Evolutionary conservation across 306 rosid species (phyloP).

Genomic region (Lathyrus oleraceus): DNA sequence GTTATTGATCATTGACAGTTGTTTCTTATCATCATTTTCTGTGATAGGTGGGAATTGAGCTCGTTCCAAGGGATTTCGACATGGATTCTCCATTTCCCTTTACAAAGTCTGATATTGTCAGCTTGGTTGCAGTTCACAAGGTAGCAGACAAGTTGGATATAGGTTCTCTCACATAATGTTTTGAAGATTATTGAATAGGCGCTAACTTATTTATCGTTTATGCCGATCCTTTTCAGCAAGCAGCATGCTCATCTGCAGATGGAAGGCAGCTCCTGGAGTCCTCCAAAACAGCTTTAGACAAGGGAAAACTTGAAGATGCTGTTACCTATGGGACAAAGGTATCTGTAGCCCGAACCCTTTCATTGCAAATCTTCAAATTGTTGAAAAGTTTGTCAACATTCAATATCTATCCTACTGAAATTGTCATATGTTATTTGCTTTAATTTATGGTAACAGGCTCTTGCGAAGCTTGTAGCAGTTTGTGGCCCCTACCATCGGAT

Average conservation of each 20-base stretch:
- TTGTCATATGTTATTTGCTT: slow-evolving; percentile 28
- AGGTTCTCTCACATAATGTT: slow-evolving; percentile 10
- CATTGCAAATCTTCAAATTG: slow-evolving; percentile 22
- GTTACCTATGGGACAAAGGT: slow-evolving; percentile 95
- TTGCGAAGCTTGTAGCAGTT: slow-evolving; percentile 91
- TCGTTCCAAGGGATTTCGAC: slow-evolving; percentile 91
- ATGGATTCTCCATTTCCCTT: slow-evolving; percentile 88
- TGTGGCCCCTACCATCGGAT: slow-evolving; percentile 98
- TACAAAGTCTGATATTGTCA: slow-evolving; percentile 73
- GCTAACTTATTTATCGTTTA: slow-evolving; percentile 33
- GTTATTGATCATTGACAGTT: slow-evolving; percentile 28
- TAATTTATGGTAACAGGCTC: slow-evolving; percentile 68
- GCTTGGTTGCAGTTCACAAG: slow-evolving; percentile 96
- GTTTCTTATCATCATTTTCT: slow-evolving; percentile 27
- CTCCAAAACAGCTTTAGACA: slow-evolving; percentile 95
- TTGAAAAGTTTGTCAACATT: slow-evolving; percentile 11
- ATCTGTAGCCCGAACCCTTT: slow-evolving; percentile 30
- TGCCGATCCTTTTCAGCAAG: slow-evolving; percentile 75
- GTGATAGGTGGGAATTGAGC: slow-evolving; percentile 86
- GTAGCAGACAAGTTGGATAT: slow-evolving; percentile 48
- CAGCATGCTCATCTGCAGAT: slow-evolving; percentile 98
- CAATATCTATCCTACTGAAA: slow-evolving; percentile 26
- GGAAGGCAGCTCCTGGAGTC: slow-evolving; percentile 98
- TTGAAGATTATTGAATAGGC: slow-evolving; percentile 17
- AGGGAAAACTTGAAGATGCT: slow-evolving; percentile 99